phyloP scores from a whole-genome alignment of 2,329 filamentous ascomycete species.

The Drechslerella stenobrocha region DNA sequence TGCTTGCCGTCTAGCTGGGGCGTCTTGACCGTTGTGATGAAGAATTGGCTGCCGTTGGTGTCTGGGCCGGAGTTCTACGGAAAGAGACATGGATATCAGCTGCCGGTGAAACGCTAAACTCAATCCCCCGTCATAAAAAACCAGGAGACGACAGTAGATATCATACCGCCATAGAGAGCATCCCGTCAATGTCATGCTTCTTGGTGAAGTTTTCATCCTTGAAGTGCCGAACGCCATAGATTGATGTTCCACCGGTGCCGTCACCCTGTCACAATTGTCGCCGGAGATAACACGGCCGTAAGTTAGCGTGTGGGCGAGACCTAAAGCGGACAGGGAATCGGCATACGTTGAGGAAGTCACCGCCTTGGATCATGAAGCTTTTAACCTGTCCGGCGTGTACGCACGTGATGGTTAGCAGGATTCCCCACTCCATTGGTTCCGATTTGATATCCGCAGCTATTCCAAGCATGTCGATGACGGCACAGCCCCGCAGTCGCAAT shows the following conservation, averaged over 20 bases:
- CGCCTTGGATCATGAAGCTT: conserved; percentile 96
- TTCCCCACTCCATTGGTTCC: neutral
- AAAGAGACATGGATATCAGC: neutral
- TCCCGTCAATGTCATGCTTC: conserved; percentile 75
- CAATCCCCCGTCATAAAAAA: too few relatives aligned
- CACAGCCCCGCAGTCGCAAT: conserved; percentile 3
- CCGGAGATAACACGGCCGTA: neutral
- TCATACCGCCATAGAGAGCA: conserved; percentile 89
- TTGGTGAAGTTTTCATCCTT: conserved; percentile 85
- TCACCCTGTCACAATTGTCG: conserved; percentile 63
- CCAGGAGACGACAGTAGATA: conserved; percentile 52
- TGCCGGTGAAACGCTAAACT: too few relatives aligned
- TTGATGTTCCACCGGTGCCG: conserved; percentile 82
- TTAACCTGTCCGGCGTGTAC: conserved; percentile 67
- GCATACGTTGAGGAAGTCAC: conserved; percentile 77
- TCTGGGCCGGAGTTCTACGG: conserved; percentile 81
- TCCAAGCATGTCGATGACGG: neutral
- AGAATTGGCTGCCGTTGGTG: conserved; percentile 95
- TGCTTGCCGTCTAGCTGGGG: conserved; percentile 91
- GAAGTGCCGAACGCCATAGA: conserved; percentile 83
- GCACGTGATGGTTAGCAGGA: neutral
- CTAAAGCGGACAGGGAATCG: neutral
- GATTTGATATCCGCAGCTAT: neutral
- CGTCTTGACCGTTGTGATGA: conserved; percentile 86
- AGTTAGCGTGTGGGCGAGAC: neutral